These are phyloP conservation scores for Penicillium sp. DNA, from an alignment of 2,329 filamentous ascomycete species.

Conservation along the genomic window DNA sequence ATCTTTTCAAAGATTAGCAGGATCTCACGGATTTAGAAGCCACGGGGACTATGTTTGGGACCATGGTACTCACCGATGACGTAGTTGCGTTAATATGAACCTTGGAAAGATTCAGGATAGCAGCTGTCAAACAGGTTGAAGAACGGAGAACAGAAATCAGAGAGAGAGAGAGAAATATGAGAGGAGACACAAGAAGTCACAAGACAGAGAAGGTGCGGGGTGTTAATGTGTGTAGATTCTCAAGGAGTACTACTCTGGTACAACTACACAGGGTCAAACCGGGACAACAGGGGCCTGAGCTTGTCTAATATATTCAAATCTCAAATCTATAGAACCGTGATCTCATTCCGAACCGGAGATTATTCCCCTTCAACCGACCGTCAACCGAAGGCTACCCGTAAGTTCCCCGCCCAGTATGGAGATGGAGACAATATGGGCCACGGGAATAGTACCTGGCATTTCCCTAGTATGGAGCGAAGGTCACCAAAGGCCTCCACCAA, in stretches of 20 bases:
- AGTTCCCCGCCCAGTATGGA: background rate
- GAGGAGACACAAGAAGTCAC: conserved; percentile 16
- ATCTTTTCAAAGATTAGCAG: background rate
- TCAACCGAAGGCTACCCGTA: conserved; percentile 1
- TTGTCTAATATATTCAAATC: conserved; percentile 8
- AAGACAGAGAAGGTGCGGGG: conserved; percentile 8
- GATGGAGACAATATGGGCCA: background rate
- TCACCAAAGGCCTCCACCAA: background rate
- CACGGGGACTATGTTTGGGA: conserved; percentile 7
- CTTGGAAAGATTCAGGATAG: background rate
- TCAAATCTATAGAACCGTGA: background rate
- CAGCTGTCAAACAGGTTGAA: background rate
- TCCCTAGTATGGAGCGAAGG: background rate
- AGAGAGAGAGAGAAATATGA: background rate
- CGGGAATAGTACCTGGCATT: background rate
- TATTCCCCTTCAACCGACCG: conserved; percentile 2
- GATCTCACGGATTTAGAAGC: conserved; percentile 9
- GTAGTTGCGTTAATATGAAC: conserved; percentile 1
- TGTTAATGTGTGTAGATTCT: background rate
- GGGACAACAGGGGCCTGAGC: conserved; percentile 6
- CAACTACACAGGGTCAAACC: background rate
- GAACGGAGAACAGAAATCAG: background rate
- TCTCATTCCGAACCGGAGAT: conserved; percentile 3
- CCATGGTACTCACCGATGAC: conserved; percentile 17
- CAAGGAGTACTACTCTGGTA: background rate